Evolutionary conservation across 192 early-diverging fungal genomes (phyloP), one percentile per base, ranked within the genome.

Genomic region (Chytriomyces sp.): DNA sequence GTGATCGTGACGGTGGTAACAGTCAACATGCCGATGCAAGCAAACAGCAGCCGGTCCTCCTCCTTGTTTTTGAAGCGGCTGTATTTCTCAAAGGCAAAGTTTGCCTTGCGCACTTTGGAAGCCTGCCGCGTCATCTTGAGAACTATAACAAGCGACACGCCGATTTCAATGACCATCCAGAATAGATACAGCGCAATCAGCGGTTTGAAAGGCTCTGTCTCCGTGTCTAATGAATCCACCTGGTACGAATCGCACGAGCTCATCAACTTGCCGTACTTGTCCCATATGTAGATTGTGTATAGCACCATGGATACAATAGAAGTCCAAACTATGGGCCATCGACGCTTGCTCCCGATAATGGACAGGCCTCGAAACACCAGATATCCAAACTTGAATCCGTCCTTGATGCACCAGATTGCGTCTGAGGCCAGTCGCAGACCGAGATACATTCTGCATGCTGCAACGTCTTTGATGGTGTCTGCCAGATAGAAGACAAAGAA

Each of bases 401-500:
- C 73, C 28, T 75, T 75, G 18, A 75, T 28, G 13, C 66, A 46
- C 66, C 44, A 67, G 2, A 67, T n/a, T 20, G 46, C 11, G 11
- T 45, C 23, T 8, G 13, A n/a, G 13, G 53, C 53, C 13, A 57
- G 53, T 20, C 20, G 53, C 16, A 57, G 53, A n/a, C 20, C 20
- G 53, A 57, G 53, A 57, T 57, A 57, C 16, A 57, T 13, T 3
- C 16, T 57, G 53, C 53, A 57, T 1, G 53, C 13, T 13, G 53
- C 53, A 13, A 57, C 53, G 20, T 57, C 53, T 20, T 57, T 13
- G 20, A 57, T 57, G 24, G 65, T 48, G 35, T 76, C 66, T 35
- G 67, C 44, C 18, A 79, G 72, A 43, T 79, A 75, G 4, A 47
- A 61, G 35, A 75, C 61, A 26, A 64, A 73, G 45, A 78, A 78